These are phyloP conservation scores for Trametes meyenii DNA, from an alignment of 768 basidiomycete genomes.

Conservation along the genomic window DNA sequence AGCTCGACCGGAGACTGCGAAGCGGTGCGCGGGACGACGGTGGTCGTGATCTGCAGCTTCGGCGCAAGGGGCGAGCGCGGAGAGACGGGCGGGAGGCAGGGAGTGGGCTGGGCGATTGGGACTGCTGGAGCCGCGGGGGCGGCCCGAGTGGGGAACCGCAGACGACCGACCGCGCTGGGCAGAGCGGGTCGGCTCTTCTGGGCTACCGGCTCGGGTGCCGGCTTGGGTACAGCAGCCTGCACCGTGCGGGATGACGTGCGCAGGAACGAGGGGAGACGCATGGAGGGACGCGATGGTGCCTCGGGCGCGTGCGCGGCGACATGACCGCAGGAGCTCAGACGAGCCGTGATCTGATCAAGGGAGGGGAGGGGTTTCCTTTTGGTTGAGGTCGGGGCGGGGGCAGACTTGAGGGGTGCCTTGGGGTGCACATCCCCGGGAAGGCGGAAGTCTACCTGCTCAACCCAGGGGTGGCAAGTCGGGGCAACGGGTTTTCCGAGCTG, in stretches of 20 bases:
- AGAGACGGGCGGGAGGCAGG: slow-evolving; percentile 36
- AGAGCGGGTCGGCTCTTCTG: slow-evolving; percentile 22
- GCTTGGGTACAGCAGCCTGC: not conserved
- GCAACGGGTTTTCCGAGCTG: slow-evolving; percentile 23
- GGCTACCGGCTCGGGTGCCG: not conserved
- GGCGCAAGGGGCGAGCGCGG: slow-evolving; percentile 42
- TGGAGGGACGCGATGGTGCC: slow-evolving; percentile 27
- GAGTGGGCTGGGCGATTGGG: slow-evolving; percentile 32
- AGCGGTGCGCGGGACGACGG: slow-evolving; percentile 50
- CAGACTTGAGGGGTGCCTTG: slow-evolving; percentile 23
- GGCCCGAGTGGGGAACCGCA: slow-evolving; percentile 32
- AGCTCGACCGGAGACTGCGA: slow-evolving; percentile 48
- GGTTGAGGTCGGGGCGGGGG: slow-evolving; percentile 14
- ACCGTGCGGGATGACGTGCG: slow-evolving; percentile 10
- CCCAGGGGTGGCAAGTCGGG: slow-evolving; percentile 47
- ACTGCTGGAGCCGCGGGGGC: slow-evolving; percentile 24
- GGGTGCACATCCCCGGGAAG: slow-evolving; percentile 33
- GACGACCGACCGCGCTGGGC: slow-evolving; percentile 31
- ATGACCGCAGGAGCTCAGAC: slow-evolving; percentile 47
- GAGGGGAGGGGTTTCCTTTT: slow-evolving; percentile 53
- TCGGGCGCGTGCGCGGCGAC: slow-evolving; percentile 30
- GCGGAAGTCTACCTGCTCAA: slow-evolving; percentile 70
- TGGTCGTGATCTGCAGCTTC: slow-evolving; percentile 51
- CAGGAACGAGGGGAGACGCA: slow-evolving; percentile 41
- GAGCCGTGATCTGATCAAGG: slow-evolving; percentile 76